Conservation (phyloP, 1,284 basidiomycete species). For the Ganoderma meredithae region DNA sequence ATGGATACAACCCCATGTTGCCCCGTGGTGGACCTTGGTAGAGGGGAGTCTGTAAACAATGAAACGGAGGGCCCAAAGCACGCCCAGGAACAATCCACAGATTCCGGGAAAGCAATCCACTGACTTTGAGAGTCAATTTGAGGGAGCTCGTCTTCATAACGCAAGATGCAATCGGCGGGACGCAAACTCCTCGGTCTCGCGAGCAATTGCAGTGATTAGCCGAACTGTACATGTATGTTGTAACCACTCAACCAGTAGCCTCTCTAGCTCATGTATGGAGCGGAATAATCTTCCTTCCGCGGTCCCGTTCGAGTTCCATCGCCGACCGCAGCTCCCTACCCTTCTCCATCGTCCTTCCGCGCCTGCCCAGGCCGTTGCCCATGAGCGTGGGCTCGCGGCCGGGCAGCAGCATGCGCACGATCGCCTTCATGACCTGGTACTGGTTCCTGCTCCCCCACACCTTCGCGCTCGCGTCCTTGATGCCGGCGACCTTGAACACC, state of each 20-base stretch:
- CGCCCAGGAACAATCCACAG: not conserved
- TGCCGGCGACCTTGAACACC: conserved; percentile 91
- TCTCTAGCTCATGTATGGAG: conserved; percentile 39
- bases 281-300: conserved; percentile 72
- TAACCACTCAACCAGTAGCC: conserved; percentile 14
- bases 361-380: conserved; percentile 80
- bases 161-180: not conserved
- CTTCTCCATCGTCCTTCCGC: conserved; percentile 70
- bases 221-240: conserved; percentile 15
- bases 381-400: conserved; percentile 78
- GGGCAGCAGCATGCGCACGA: conserved; percentile 71
- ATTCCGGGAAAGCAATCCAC: not conserved
- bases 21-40: not conserved
- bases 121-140: not conserved
- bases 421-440: conserved; percentile 66
- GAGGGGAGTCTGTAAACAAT: not conserved
- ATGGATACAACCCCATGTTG: not conserved
- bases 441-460: conserved; percentile 93
- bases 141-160: not conserved
- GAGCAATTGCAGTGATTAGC: conserved; percentile 18
- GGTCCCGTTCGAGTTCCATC: conserved; percentile 71
- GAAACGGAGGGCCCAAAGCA: not conserved
- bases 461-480: conserved; percentile 94
- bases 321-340: conserved; percentile 72
- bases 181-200: not conserved